A percentile compares a stretch with the other conserved stretches of the same genome.
Conservation (phyloP, 495 filamentous ascomycete species). For the Thozetella sp. region DNA sequence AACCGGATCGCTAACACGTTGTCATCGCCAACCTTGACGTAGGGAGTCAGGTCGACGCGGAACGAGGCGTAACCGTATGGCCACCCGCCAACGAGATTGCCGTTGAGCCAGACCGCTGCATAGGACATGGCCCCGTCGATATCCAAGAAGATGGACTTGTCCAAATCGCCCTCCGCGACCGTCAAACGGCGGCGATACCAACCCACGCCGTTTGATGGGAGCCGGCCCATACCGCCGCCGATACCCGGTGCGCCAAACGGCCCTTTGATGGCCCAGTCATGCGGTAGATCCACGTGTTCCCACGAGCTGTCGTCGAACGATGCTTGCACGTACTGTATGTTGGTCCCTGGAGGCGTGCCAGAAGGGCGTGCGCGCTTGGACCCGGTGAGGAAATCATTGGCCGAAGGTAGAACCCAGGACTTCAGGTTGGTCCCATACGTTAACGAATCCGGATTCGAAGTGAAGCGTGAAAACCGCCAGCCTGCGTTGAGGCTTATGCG, state of each 20-base stretch:
- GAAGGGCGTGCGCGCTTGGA: constrained; percentile 27
- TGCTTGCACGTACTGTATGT: constrained; percentile 28
- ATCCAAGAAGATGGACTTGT: constrained; percentile 43
- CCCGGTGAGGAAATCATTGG: constrained; percentile 37
- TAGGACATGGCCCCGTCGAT: constrained; percentile 53
- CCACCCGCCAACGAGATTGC: constrained; percentile 48
- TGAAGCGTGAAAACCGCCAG: constrained; percentile 39
- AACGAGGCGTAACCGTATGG: constrained; percentile 53
- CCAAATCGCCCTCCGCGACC: constrained; percentile 23
- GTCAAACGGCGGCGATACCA: constrained; percentile 48
- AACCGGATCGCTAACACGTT: constrained; percentile 49
- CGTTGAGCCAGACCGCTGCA: constrained; percentile 49
- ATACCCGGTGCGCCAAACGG: constrained; percentile 46
- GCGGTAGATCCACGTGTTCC: constrained; percentile 36
- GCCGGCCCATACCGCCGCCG: constrained; percentile 58
- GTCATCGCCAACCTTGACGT: constrained; percentile 28
- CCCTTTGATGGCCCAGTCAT: constrained; percentile 54
- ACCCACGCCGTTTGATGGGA: constrained; percentile 50
- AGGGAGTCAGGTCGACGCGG: constrained; percentile 47
- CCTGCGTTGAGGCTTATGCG: constrained; percentile 28
- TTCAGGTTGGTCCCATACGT: constrained; percentile 33
- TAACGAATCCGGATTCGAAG: constrained; percentile 33
- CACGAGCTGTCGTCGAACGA: constrained; percentile 38
- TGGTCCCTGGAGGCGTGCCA: constrained; percentile 22
- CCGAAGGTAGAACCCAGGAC: constrained; percentile 38